Evolutionary conservation across 495 filamentous ascomycete genomes (phyloP), one percentile per base, ranked within the genome.

Genomic region (Cenococcum geophilum): DNA sequence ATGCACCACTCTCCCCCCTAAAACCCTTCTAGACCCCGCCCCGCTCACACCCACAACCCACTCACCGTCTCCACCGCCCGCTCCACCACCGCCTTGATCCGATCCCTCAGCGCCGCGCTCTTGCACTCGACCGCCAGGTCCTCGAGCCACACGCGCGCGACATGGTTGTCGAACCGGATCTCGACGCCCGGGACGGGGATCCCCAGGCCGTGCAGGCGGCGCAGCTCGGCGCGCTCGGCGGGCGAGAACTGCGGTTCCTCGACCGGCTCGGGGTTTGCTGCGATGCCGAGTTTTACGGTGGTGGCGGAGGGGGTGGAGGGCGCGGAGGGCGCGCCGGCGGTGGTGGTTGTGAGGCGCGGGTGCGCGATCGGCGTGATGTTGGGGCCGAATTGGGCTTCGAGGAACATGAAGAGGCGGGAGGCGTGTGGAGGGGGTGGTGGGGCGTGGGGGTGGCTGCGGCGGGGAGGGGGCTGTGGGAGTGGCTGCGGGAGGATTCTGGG

Each of bases 321-420:
- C 18, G 68, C 69, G 2, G 68, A 66, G 27, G n/a, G n/a, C n/a
- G n/a, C n/a, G n/a, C n/a, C n/a, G n/a, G n/a, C n/a, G n/a, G n/a
- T n/a, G n/a, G n/a, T n/a, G 65, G 5, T 55, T 67, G 59, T 35
- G 42, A 59, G 50, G 9, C 53, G 62, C 4, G 90, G 89, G 0
- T 79, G 78, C 23, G 83, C 79, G 66, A 97, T 86, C 0, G 91
- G 91, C 0, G 78, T 74, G 16, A 90, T 75, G 52, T 89, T 81
- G 20, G 81, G 78, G 45, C 93, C 95, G 68, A 98, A 98, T 71
- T 98, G 93, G 1, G 91, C 88, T 76, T 98, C 95, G 23, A 98
- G 86, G 79, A 97, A 96, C 83, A 96, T 88, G 74, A 90, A 87
- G 32, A 98, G 83, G 34, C 92, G 87, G 25, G 83, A 78, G 48